Base-by-base conservation (phyloP, 805 yeast species). In the Isabelozyma rhagii region DNA sequence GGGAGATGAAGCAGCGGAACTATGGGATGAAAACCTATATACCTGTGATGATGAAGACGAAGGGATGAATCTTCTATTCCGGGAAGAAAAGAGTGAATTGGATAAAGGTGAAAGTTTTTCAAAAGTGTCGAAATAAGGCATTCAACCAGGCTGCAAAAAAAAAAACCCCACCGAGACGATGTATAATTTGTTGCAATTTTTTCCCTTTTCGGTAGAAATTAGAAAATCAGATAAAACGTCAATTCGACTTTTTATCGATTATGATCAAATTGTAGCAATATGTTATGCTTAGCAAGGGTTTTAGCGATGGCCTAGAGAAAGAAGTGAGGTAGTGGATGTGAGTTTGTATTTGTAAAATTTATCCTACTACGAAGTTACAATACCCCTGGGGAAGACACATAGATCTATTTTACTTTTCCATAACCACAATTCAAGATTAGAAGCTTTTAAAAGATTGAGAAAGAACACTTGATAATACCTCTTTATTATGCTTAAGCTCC, bases 41-140 rank as follows among this genome's bases (percentile, higher is more conserved):
- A 41, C 54, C 56, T 52, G 61, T 14, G 60, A 53, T 5, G 60
- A 57, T 27, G 54, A 51, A n/a, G 55, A 49, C 2, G 47, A 28
- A 5, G 64, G 64, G 36, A 60, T 55, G 38, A 56, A 53, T 31
- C 64, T 51, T 41, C 50, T 31, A 14, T 39, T 39, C 10, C 15
- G 10, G 5, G 14, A 14, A 39, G 41, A 17, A 11, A 8, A 4
- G 5, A 39, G 15, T 9, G 15, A n/a, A 17, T 17, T 39, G 10
- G 17, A 14, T 14, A 14, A 39, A 8, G 15, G 15, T 11, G 21
- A 11, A 8, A n/a, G 21, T 39, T 17, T 39, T 17, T 39, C 21
- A 39, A 39, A 14, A 39, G 11, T 39, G 10, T 11, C 6, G 14
- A 14, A 39, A 14, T 14, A 1, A 14, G 41, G n/a, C 36, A 31